A percentile compares a stretch with the other conserved stretches of the same genome.
phyloP scores from a whole-genome alignment of 1,284 basidiomycete genomes.

The Coriolopsis trogii region DNA sequence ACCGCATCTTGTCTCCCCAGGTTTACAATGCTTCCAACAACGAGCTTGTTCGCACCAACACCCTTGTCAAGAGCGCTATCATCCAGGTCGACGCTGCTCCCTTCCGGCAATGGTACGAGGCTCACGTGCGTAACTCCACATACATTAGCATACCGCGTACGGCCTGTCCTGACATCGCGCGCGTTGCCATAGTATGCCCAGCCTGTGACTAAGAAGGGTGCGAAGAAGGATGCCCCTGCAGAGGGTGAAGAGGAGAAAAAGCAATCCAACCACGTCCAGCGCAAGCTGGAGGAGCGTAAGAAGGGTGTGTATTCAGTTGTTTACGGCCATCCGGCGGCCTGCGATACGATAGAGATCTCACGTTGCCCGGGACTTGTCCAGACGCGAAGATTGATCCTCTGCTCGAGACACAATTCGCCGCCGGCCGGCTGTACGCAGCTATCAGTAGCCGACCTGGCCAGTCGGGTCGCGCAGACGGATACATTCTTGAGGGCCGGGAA shows the following conservation, averaged over 20 bases:
- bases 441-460: conserved; percentile 95
- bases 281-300: conserved; percentile 85
- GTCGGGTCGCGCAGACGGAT: conserved; percentile 92
- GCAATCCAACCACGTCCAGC: conserved; percentile 88
- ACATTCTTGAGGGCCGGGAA: conserved; percentile 96
- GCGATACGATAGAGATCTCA: conserved; percentile 3
- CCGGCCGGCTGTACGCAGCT: conserved; percentile 87
- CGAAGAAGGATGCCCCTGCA: conserved; percentile 59
- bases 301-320: conserved; percentile 58
- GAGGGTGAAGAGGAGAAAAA: conserved; percentile 65
- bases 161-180: background rate
- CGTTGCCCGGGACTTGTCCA: conserved; percentile 32
- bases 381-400: conserved; percentile 90
- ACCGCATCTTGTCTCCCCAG: conserved; percentile 41
- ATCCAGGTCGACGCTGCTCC: conserved; percentile 96
- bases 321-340: conserved; percentile 6
- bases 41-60: conserved; percentile 98
- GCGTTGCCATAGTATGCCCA: conserved; percentile 80
- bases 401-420: conserved; percentile 84
- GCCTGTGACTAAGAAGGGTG: conserved; percentile 84
- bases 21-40: conserved; percentile 99
- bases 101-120: conserved; percentile 98
- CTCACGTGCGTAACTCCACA: conserved; percentile 88
- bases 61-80: conserved; percentile 92
- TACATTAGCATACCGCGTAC: background rate